Conservation (phyloP, 2,329 filamentous ascomycete genomes). For the Botrytis deweyae region DNA sequence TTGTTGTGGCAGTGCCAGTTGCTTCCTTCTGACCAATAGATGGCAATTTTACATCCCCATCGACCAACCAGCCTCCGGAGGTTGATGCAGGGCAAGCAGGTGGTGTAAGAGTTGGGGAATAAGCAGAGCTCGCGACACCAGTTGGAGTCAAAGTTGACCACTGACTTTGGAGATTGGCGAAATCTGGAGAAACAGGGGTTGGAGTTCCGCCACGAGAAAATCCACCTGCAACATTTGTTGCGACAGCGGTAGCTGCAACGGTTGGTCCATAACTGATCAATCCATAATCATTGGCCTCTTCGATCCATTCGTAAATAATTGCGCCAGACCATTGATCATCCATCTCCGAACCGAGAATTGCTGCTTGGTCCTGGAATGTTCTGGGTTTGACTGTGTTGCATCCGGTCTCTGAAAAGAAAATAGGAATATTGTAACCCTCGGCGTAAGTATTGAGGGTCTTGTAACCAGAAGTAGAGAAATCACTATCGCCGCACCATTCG, state of each 20-base stretch:
- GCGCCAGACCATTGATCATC: constrained; percentile 67
- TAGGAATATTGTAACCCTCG: constrained; percentile 72
- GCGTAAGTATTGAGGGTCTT: constrained; percentile 64
- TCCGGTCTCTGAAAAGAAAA: constrained; percentile 87
- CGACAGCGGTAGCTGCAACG: constrained; percentile 52
- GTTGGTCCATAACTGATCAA: constrained; percentile 71
- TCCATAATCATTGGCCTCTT: constrained; percentile 81
- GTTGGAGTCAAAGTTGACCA: constrained; percentile 73
- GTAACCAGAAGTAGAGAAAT: constrained; percentile 68
- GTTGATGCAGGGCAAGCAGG: constrained; percentile 71
- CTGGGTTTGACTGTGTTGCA: constrained; percentile 68
- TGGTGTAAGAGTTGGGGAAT: constrained; percentile 62
- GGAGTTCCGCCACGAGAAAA: constrained; percentile 72
- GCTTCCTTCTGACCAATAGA: constrained; percentile 52
- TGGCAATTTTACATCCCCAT: constrained; percentile 68
- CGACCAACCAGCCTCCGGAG: constrained; percentile 67
- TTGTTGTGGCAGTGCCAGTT: constrained; percentile 35
- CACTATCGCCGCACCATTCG: constrained; percentile 65
- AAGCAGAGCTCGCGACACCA: constrained; percentile 64
- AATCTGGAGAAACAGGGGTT: constrained; percentile 72
- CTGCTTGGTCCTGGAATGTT: constrained; percentile 68
- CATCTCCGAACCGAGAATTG: constrained; percentile 77
- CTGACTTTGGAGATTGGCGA: constrained; percentile 70
- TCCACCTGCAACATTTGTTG: constrained; percentile 60
- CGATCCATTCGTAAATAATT: constrained; percentile 88